Conservation (phyloP, 2,329 filamentous ascomycete species). For the Botrytis fabae region DNA sequence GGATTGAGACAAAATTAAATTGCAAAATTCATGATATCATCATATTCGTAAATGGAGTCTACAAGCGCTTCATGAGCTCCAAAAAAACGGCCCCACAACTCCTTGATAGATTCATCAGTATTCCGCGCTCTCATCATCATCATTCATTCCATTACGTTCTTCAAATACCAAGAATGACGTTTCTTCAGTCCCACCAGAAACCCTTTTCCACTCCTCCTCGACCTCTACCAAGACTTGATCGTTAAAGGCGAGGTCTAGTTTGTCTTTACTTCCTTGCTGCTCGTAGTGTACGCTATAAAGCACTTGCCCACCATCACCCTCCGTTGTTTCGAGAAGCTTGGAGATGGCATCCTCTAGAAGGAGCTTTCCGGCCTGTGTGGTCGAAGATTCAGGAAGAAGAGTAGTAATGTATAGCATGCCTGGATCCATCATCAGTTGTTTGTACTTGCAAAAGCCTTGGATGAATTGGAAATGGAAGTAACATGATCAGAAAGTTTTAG, state of each 20-base stretch:
- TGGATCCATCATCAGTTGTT: conserved; percentile 34
- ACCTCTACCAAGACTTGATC: conserved; percentile 69
- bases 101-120: conserved; percentile 18
- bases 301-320: conserved; percentile 39
- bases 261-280: conserved; percentile 46
- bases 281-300: conserved; percentile 59
- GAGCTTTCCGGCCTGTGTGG: conserved; percentile 29
- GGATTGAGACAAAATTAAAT: not conserved
- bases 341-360: conserved; percentile 21
- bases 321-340: conserved; percentile 39
- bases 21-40: conserved; percentile 7
- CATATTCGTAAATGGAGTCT: conserved; percentile 15
- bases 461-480: conserved; percentile 27
- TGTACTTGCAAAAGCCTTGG: conserved; percentile 23
- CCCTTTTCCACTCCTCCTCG: conserved; percentile 65
- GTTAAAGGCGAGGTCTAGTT: conserved; percentile 70
- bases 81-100: not conserved
- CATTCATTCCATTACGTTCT: conserved; percentile 64
- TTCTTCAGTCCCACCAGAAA: conserved; percentile 44
- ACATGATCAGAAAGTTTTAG: conserved; percentile 86
- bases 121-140: conserved; percentile 53
- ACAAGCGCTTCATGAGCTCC: not conserved
- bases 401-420: conserved; percentile 42
- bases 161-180: conserved; percentile 72
- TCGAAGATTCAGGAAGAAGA: conserved; percentile 22